Conservation (phyloP, 202 grass and related monocot genomes). For the Elaeis oleifera region DNA sequence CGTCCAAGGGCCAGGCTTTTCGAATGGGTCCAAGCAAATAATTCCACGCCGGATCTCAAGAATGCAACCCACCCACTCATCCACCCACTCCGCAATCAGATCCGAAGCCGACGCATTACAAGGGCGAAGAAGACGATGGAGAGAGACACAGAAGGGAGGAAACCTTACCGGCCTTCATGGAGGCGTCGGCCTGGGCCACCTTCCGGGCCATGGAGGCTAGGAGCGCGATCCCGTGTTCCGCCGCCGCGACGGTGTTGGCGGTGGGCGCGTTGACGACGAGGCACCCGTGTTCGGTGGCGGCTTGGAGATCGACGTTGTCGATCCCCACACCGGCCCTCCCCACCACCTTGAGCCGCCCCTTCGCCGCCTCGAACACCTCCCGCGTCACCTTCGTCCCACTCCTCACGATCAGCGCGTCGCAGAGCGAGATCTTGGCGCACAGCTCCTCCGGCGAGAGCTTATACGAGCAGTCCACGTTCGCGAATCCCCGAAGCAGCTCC, state of each 20-base stretch:
- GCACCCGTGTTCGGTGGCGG: conserved; percentile 19
- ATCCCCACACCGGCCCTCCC: conserved; percentile 20
- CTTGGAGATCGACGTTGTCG: conserved; percentile 24
- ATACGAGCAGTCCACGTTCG: conserved; percentile 22
- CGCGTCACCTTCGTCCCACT: conserved; percentile 23
- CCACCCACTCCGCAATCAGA: too few relatives aligned
- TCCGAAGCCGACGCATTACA: too few relatives aligned
- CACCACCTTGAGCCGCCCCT: conserved; percentile 19
- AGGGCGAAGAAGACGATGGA: too few relatives aligned
- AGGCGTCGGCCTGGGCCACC: too few relatives aligned
- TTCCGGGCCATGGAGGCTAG: conserved; percentile 5
- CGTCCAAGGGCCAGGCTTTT: too few relatives aligned
- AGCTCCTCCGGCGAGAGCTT: conserved; percentile 20
- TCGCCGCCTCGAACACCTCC: conserved; percentile 17
- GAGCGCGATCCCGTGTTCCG: conserved; percentile 18
- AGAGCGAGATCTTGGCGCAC: conserved; percentile 18
- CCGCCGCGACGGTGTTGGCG: conserved; percentile 14
- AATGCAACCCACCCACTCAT: too few relatives aligned
- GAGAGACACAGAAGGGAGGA: too few relatives aligned
- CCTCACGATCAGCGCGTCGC: conserved; percentile 15
- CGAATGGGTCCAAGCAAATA: too few relatives aligned
- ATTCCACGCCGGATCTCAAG: too few relatives aligned
- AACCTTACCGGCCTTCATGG: too few relatives aligned
- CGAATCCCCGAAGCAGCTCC: conserved; percentile 10
- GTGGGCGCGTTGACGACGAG: conserved; percentile 21